Conservation (phyloP, 306 rosid species). For the Citrullus mucosospermus region DNA sequence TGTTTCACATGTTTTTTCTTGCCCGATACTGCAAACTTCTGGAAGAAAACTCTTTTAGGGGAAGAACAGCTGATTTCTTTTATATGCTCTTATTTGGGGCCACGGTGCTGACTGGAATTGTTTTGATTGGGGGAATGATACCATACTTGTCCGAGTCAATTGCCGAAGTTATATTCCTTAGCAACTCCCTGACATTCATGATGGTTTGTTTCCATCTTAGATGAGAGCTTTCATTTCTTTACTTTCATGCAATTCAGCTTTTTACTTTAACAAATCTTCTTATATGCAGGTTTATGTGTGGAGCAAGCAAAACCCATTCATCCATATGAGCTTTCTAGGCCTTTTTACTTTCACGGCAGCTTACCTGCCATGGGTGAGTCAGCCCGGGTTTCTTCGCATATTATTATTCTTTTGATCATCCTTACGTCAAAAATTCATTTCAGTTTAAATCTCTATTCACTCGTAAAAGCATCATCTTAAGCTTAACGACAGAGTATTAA, state of each 20-base stretch:
- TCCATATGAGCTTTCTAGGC: constrained; percentile 93
- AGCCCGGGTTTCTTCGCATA: background rate
- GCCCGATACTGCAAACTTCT: constrained; percentile 98
- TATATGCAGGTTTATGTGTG: constrained; percentile 76
- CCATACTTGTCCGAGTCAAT: constrained; percentile 80
- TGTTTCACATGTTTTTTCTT: constrained; percentile 98
- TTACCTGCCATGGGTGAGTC: constrained; percentile 94
- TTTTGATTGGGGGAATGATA: constrained; percentile 89
- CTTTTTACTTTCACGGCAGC: constrained; percentile 92
- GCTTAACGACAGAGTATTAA: background rate
- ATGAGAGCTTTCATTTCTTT: background rate
- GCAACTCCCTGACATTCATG: constrained; percentile 95
- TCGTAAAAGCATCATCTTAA: background rate
- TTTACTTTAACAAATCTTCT: constrained; percentile 2
- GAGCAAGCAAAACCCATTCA: constrained; percentile 98
- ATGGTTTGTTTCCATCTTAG: constrained; percentile 40
- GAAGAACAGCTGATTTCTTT: constrained; percentile 89
- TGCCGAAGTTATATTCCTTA: constrained; percentile 80
- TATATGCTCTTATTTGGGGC: constrained; percentile 95
- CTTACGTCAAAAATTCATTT: background rate
- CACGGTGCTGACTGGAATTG: constrained; percentile 74
- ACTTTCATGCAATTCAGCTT: background rate
- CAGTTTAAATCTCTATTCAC: background rate
- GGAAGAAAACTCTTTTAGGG: constrained; percentile 97
- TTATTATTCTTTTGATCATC: background rate